Evolutionary conservation across 208 protist species (phyloP).

Genomic region (Leptomonas pyrrhocoris): DNA sequence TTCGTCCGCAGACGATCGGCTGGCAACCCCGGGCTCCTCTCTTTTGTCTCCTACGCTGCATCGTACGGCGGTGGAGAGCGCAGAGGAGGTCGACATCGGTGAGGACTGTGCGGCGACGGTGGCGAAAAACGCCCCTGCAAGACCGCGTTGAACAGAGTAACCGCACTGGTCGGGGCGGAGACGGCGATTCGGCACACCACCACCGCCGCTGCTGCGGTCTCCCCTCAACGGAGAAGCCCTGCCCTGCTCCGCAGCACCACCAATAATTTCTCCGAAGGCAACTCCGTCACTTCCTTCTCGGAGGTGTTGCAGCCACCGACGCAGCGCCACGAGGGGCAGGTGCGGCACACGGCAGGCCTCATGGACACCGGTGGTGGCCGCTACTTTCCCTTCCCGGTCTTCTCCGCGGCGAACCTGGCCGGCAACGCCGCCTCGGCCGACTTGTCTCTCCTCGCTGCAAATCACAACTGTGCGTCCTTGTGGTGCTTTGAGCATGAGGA

Average conservation of each 20-base stretch:
- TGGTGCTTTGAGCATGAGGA: constrained; percentile 79
- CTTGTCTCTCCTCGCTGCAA: constrained; percentile 9
- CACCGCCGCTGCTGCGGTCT: constrained; percentile 4
- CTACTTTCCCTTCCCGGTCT: constrained; percentile 57
- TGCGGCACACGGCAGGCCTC: constrained; percentile 22
- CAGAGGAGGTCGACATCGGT: constrained; percentile 1
- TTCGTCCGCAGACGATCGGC: background rate
- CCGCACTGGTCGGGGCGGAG: constrained; percentile 19
- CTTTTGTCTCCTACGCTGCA: background rate
- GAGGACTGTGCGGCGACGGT: background rate
- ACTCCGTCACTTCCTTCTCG: background rate
- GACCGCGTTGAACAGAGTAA: constrained; percentile 6
- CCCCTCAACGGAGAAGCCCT: background rate
- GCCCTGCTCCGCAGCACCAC: background rate
- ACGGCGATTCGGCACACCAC: constrained; percentile 1
- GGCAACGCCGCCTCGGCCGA: background rate
- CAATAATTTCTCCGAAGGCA: background rate
- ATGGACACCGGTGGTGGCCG: constrained; percentile 39
- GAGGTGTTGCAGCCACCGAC: background rate
- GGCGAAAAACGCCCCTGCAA: background rate
- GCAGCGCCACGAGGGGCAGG: background rate
- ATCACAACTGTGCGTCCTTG: constrained; percentile 39
- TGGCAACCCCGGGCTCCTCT: background rate
- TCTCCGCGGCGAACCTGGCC: constrained; percentile 22
- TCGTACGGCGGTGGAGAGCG: background rate